Conservation (phyloP, 148 eudicot genomes). For the Beta vulgaris region DNA sequence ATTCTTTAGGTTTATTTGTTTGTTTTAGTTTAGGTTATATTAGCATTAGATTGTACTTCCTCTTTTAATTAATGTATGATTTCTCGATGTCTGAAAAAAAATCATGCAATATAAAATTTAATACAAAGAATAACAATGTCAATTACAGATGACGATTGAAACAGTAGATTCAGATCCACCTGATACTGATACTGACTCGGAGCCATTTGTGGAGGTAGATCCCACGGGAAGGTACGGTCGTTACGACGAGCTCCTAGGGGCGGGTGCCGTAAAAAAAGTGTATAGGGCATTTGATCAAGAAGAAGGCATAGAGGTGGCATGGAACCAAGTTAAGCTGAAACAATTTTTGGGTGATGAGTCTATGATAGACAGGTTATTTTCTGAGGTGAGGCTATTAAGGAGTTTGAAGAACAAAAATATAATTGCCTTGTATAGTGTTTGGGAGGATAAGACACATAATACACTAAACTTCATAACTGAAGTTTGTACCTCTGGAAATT, state of each 20-base stretch:
- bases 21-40: too few species aligned
- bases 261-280: conserved; percentile 70
- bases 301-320: conserved; percentile 86
- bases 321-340: conserved; percentile 76
- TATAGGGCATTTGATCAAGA: conserved; percentile 82
- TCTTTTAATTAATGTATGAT: too few species aligned
- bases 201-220: conserved; percentile 65
- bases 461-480: conserved; percentile 79
- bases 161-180: conserved; percentile 33
- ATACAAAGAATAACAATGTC: not conserved
- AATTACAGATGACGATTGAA: conserved; percentile 39
- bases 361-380: conserved; percentile 54
- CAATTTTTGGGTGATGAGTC: conserved; percentile 40
- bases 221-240: conserved; percentile 79
- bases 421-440: conserved; percentile 47
- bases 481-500: conserved; percentile 70
- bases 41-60: too few species aligned
- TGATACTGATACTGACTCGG: conserved; percentile 40
- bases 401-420: conserved; percentile 58
- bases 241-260: conserved; percentile 60
- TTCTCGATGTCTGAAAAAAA: too few species aligned
- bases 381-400: conserved; percentile 59
- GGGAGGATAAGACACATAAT: conserved; percentile 47
- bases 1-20: too few species aligned
- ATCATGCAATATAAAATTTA: not conserved